These are phyloP conservation scores for Lithocarpus polystachyus DNA, from an alignment of 306 rosid species.

Conservation along the genomic window DNA sequence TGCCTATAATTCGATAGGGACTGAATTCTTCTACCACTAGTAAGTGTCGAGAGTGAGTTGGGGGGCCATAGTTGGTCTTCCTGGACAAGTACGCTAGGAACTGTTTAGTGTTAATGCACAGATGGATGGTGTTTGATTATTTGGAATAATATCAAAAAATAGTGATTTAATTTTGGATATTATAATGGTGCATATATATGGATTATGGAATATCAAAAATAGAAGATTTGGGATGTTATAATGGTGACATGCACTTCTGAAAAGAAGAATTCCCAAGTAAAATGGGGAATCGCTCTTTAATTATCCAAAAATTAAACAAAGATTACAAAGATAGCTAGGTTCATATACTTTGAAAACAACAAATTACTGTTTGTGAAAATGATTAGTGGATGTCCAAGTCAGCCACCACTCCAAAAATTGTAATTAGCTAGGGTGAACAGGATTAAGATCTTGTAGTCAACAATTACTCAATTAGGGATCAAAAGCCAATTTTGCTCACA, in stretches of 20 bases:
- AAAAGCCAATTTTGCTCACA: background rate
- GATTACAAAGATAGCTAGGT: background rate
- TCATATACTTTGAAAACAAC: background rate
- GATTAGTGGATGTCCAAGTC: background rate
- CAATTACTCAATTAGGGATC: no score
- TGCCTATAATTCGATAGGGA: constrained; percentile 11
- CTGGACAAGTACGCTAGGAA: background rate
- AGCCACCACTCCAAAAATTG: background rate
- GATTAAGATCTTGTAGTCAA: background rate
- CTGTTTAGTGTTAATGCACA: background rate
- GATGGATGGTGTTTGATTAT: background rate
- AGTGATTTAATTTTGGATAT: no score
- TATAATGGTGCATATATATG: no score
- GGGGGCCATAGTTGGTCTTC: background rate
- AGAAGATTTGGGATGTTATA: background rate
- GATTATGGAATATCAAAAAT: background rate
- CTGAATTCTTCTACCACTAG: constrained; percentile 24
- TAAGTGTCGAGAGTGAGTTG: constrained; percentile 5
- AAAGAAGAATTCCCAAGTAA: background rate
- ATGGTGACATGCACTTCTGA: background rate
- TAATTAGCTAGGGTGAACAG: background rate
- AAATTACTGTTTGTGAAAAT: background rate
- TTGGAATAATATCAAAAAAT: background rate
- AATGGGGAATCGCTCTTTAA: background rate
- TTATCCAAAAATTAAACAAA: background rate